Evolutionary conservation across 371 early-diverging fungal genomes (phyloP).

Genomic region (Mucor lusitanicus): DNA sequence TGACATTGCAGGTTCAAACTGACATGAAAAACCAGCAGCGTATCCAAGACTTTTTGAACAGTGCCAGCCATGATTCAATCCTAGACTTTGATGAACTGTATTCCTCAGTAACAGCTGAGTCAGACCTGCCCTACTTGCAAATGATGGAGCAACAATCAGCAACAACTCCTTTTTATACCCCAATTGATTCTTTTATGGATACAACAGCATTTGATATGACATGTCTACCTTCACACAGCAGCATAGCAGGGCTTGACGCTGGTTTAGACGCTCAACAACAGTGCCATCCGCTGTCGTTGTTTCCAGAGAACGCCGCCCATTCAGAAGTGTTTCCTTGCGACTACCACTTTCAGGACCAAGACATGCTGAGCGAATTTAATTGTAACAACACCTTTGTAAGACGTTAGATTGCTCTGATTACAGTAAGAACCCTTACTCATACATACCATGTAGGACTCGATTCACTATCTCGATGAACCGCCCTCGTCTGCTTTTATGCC

Average conservation of each 20-base stretch:
- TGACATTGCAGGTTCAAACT: constrained; percentile 13
- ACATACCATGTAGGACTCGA: background rate
- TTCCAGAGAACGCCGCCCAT: background rate
- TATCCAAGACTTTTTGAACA: constrained; percentile 9
- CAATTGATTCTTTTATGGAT: background rate
- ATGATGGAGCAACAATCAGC: constrained; percentile 6
- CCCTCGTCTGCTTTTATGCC: background rate
- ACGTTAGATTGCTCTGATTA: background rate
- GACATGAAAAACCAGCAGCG: constrained; percentile 12
- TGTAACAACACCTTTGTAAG: constrained; percentile 11
- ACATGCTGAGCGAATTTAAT: constrained; percentile 3
- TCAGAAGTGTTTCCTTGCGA: background rate
- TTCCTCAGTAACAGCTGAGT: constrained; percentile 7
- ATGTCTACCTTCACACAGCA: background rate
- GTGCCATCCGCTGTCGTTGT: constrained; percentile 3
- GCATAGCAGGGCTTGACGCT: constrained; percentile 8
- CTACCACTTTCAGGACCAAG: constrained; percentile 2
- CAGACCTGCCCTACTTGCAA: constrained; percentile 9
- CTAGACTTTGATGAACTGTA: constrained; percentile 11
- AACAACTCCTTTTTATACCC: constrained; percentile 7
- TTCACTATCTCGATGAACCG: background rate
- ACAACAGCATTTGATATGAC: constrained; percentile 4
- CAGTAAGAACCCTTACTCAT: background rate
- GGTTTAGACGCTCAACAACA: background rate
- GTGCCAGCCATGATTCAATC: background rate